Percentiles rank a stretch among this genome's conserved stretches.
Conservation (phyloP, 2,329 filamentous ascomycete genomes). For the Hysterium pulicare region DNA sequence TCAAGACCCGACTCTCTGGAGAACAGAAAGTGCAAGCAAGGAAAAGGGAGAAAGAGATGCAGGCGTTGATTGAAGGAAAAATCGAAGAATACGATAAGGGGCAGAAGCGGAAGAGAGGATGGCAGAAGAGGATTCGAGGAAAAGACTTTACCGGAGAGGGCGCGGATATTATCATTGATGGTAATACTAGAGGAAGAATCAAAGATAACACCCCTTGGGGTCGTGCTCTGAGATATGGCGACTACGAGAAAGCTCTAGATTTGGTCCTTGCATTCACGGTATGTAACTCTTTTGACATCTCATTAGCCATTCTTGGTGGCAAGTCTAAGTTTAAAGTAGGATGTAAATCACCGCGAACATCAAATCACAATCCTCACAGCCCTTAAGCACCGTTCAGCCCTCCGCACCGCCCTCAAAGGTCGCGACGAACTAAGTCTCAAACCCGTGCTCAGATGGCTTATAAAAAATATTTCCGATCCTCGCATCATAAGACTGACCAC, state of each 20-base stretch:
- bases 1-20: conserved; percentile 84
- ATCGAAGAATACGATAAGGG: conserved; percentile 74
- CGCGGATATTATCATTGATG: conserved; percentile 83
- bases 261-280: conserved; percentile 58
- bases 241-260: conserved; percentile 76
- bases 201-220: conserved; percentile 76
- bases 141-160: conserved; percentile 81
- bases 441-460: conserved; percentile 80
- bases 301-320: too few species aligned
- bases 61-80: conserved; percentile 72
- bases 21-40: conserved; percentile 72
- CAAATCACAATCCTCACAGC: conserved; percentile 76
- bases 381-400: conserved; percentile 80
- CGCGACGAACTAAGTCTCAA: conserved; percentile 78
- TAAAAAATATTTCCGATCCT: conserved; percentile 76
- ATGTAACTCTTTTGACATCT: conserved; percentile 7
- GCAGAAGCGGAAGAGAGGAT: conserved; percentile 61
- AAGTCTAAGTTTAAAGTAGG: too few species aligned
- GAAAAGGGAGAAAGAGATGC: conserved; percentile 80
- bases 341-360: conserved; percentile 34
- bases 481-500: conserved; percentile 77
- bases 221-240: conserved; percentile 70
- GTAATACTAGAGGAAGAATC: conserved; percentile 61
- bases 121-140: conserved; percentile 61
- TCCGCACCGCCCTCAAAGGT: conserved; percentile 74